Evolutionary conservation across 208 protist genomes (phyloP).

Genomic region (Endotrypanum monterogeii): DNA sequence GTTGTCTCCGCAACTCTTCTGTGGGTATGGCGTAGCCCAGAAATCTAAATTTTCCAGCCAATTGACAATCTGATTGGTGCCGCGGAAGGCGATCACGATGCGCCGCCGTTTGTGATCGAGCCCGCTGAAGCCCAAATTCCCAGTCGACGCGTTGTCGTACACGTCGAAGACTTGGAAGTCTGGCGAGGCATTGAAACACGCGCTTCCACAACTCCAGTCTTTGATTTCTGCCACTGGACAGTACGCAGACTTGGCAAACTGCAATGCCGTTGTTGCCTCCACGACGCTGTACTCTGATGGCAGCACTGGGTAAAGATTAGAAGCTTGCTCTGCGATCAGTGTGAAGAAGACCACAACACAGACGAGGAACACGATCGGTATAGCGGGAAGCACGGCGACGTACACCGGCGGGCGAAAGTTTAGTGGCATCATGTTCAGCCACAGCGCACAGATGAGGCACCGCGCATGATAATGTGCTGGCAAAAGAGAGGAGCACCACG

Average conservation of each 20-base stretch:
- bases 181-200: conserved; percentile 18
- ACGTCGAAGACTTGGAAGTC: conserved; percentile 36
- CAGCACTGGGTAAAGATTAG: too few species aligned
- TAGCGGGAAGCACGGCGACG: conserved; percentile 79
- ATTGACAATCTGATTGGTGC: conserved; percentile 61
- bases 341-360: conserved; percentile 8
- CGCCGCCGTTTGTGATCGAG: conserved; percentile 21
- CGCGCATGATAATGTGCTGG: too few species aligned
- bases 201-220: conserved; percentile 42
- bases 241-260: conserved; percentile 59
- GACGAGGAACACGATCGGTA: conserved; percentile 74
- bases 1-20: conserved; percentile 10
- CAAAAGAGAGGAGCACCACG: background rate
- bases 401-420: conserved; percentile 53
- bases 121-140: conserved; percentile 42
- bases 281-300: conserved; percentile 8
- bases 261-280: conserved; percentile 34
- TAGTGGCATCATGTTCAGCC: background rate
- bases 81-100: conserved; percentile 69
- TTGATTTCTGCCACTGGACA: conserved; percentile 28
- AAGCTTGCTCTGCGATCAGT: too few species aligned
- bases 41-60: conserved; percentile 70
- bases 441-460: background rate
- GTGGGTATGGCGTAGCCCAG: conserved; percentile 37
- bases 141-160: conserved; percentile 35